Conservation (phyloP, 2,329 filamentous ascomycete species). For the Cytospora schulzeri region DNA sequence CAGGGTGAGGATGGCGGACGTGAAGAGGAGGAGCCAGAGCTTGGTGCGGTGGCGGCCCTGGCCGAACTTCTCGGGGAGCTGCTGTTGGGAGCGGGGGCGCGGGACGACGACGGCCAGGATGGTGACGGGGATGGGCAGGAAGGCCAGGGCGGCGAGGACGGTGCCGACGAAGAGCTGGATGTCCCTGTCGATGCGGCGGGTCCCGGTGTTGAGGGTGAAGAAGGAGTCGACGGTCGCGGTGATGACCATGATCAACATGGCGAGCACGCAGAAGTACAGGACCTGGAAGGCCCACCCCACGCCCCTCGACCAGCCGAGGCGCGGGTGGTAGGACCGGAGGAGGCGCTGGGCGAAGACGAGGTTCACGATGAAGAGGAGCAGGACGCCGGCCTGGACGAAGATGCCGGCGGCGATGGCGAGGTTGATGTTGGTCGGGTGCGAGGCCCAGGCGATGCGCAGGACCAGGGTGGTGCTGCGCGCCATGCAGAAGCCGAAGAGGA, state of each 20-base stretch:
- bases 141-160: constrained; percentile 65
- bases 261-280: constrained; percentile 59
- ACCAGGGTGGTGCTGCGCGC: constrained; percentile 54
- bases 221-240: constrained; percentile 63
- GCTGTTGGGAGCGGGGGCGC: constrained; percentile 29
- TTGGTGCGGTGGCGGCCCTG: constrained; percentile 68
- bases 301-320: constrained; percentile 66
- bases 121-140: constrained; percentile 65
- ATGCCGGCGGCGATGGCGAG: constrained; percentile 64
- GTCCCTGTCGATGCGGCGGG: constrained; percentile 55
- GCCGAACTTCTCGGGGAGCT: constrained; percentile 62
- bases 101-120: constrained; percentile 52
- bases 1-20: constrained; percentile 62
- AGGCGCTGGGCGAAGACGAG: constrained; percentile 76
- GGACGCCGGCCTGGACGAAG: constrained; percentile 72
- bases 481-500: constrained; percentile 62
- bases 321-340: constrained; percentile 71
- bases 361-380: constrained; percentile 78
- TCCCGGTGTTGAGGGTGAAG: constrained; percentile 62
- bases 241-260: constrained; percentile 68
- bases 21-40: constrained; percentile 62
- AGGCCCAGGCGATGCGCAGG: constrained; percentile 57
- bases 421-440: constrained; percentile 40
- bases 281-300: constrained; percentile 56
- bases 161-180: constrained; percentile 66